Conservation (phyloP, 164 flowering plant species). For the grape (Vitis vinifera) region DNA sequence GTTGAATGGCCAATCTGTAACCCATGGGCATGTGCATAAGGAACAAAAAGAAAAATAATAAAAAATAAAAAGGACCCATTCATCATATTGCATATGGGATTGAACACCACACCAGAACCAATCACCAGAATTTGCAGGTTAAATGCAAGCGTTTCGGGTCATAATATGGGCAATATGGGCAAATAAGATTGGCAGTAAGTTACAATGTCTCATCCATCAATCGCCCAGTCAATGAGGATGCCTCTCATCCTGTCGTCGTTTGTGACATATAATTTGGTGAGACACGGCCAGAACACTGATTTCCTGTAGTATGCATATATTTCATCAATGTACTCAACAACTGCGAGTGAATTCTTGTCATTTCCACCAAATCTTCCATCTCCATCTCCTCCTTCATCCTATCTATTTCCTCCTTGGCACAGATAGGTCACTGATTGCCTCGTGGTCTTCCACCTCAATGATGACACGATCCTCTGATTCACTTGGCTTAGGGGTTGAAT, state of each 20-base stretch:
- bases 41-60: no score
- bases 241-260: conserved; percentile 87
- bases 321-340: conserved; percentile 80
- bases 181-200: conserved; percentile 67
- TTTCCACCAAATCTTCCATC: conserved; percentile 69
- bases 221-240: conserved; percentile 89
- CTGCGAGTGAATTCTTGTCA: conserved; percentile 66
- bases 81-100: no score
- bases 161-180: no score
- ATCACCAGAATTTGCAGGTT: no score
- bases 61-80: no score
- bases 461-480: conserved; percentile 39
- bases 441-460: conserved; percentile 49
- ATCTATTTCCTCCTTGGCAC: conserved; percentile 72
- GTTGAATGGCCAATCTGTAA: no score
- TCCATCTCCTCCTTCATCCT: conserved; percentile 79
- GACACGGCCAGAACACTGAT: conserved; percentile 50
- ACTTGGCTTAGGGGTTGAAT: conserved; percentile 9
- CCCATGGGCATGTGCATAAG: no score
- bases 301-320: conserved; percentile 59
- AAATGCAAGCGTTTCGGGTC: no score
- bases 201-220: conserved; percentile 91
- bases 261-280: conserved; percentile 62
- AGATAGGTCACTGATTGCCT: conserved; percentile 24
- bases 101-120: no score